Percentiles rank a stretch among this genome's conserved stretches.
Evolutionary conservation across 192 early-diverging fungal genomes (phyloP).

Genomic region (Phycomyces nitens): DNA sequence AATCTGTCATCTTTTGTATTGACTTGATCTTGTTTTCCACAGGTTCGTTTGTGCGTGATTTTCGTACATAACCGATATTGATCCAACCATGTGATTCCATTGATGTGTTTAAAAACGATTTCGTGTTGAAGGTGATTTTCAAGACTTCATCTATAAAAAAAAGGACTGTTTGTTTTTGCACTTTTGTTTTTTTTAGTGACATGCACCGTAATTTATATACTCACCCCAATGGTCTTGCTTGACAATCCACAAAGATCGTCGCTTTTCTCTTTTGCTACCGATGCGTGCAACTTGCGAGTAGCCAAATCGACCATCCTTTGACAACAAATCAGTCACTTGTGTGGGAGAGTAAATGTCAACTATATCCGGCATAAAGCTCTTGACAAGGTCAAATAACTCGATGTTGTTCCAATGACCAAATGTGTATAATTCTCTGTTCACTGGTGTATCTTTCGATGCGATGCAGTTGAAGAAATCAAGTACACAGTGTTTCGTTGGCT

Average conservation of each 20-base stretch:
- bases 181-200: constrained; percentile 2
- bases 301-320: constrained; percentile 3
- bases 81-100: constrained; percentile 8
- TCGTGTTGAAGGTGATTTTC: constrained; percentile 5
- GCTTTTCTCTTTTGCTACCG: constrained; percentile 4
- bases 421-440: constrained; percentile 4
- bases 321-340: constrained; percentile 1
- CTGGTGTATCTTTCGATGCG: constrained; percentile 2
- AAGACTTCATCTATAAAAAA: constrained; percentile 9
- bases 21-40: constrained; percentile 5
- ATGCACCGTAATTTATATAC: constrained; percentile 4
- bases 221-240: constrained; percentile 8
- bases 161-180: not conserved
- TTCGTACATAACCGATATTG: constrained; percentile 2
- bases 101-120: constrained; percentile 4
- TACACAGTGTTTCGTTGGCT: constrained; percentile 5
- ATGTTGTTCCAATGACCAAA: constrained; percentile 5
- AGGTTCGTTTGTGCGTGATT: constrained; percentile 7
- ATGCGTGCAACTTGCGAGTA: constrained; percentile 3
- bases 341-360: constrained; percentile 4
- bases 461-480: constrained; percentile 6
- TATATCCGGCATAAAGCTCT: constrained; percentile 6
- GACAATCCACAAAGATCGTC: constrained; percentile 6
- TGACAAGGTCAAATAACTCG: constrained; percentile 4
- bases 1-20: constrained; percentile 5